These are phyloP conservation scores for Pythium phragmitis DNA, from an alignment of 352 stramenopile species.

Conservation along the genomic window DNA sequence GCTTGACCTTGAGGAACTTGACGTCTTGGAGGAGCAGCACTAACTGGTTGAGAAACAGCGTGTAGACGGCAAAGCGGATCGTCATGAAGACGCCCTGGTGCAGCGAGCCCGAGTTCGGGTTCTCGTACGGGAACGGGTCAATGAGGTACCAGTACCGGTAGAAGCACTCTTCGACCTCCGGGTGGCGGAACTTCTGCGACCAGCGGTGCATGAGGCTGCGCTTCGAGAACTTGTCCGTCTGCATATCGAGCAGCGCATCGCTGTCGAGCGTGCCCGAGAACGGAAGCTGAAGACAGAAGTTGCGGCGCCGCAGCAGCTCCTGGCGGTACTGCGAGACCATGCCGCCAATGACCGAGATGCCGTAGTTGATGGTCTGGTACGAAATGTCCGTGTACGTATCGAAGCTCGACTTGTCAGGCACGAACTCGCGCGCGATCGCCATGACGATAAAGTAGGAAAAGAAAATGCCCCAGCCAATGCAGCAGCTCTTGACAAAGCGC, in stretches of 20 bases:
- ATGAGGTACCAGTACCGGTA: constrained; percentile 88
- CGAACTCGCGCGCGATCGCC: constrained; percentile 38
- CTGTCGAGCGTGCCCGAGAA: constrained; percentile 71
- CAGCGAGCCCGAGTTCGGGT: constrained; percentile 73
- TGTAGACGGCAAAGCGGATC: constrained; percentile 76
- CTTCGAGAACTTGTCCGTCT: constrained; percentile 74
- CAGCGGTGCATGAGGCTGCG: constrained; percentile 59
- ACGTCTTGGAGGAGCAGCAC: constrained; percentile 76
- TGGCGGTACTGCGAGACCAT: constrained; percentile 87
- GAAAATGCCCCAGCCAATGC: constrained; percentile 72
- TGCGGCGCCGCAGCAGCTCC: constrained; percentile 67
- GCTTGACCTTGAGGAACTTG: constrained; percentile 73
- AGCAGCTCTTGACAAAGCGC: constrained; percentile 72
- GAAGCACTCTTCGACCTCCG: constrained; percentile 75
- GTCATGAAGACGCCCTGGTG: constrained; percentile 71
- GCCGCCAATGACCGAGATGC: constrained; percentile 70
- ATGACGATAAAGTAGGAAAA: constrained; percentile 67
- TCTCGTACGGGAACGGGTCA: constrained; percentile 81
- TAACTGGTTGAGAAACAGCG: constrained; percentile 66
- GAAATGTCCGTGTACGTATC: constrained; percentile 75
- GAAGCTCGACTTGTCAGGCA: constrained; percentile 41
- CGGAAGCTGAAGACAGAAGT: constrained; percentile 75
- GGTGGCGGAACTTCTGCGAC: constrained; percentile 72
- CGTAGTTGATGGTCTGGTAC: constrained; percentile 85
- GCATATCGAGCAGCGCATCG: constrained; percentile 59